These are phyloP conservation scores for Dicorynia guianensis DNA, from an alignment of 306 rosid genomes.

Conservation along the genomic window DNA sequence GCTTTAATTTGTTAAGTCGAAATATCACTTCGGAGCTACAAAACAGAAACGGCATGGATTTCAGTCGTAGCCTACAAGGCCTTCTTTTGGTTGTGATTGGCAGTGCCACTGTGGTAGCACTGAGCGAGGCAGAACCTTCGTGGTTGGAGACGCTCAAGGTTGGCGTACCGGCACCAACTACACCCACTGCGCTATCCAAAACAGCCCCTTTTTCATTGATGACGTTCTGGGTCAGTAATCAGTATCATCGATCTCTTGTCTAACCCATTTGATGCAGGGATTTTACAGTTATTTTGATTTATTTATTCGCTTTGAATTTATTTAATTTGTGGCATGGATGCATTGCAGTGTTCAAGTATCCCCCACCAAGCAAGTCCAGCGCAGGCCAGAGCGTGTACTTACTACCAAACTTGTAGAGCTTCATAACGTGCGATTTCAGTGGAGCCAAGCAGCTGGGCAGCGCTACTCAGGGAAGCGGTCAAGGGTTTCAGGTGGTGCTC, in stretches of 20 bases:
- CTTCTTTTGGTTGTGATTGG: slow-evolving; percentile 39
- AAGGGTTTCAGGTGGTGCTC: slow-evolving; percentile 54
- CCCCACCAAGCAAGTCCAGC: slow-evolving; percentile 33
- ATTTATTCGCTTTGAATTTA: background rate
- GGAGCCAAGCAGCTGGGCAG: slow-evolving; percentile 57
- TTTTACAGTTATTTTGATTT: background rate
- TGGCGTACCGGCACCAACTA: slow-evolving; percentile 74
- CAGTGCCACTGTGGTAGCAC: slow-evolving; percentile 18
- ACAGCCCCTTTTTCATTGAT: slow-evolving; percentile 63
- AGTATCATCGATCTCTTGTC: background rate
- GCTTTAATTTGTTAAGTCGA: too few species aligned
- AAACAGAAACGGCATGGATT: background rate
- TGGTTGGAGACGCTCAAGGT: slow-evolving; percentile 73
- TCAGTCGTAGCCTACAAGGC: background rate
- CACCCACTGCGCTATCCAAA: slow-evolving; percentile 66
- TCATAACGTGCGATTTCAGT: slow-evolving; percentile 52
- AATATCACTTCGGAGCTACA: too few species aligned
- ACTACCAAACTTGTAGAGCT: slow-evolving; percentile 59
- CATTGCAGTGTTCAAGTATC: slow-evolving; percentile 64
- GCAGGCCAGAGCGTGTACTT: slow-evolving; percentile 52
- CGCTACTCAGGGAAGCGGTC: slow-evolving; percentile 45
- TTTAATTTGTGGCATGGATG: slow-evolving; percentile 7
- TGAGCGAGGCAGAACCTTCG: slow-evolving; percentile 49
- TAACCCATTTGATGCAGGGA: too few species aligned
- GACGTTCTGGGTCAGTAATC: slow-evolving; percentile 57